A percentile compares a stretch with the other conserved stretches of the same genome.
These are phyloP conservation scores for Maudiozyma turicensis DNA, from an alignment of 805 yeast genomes.

Conservation along the genomic window DNA sequence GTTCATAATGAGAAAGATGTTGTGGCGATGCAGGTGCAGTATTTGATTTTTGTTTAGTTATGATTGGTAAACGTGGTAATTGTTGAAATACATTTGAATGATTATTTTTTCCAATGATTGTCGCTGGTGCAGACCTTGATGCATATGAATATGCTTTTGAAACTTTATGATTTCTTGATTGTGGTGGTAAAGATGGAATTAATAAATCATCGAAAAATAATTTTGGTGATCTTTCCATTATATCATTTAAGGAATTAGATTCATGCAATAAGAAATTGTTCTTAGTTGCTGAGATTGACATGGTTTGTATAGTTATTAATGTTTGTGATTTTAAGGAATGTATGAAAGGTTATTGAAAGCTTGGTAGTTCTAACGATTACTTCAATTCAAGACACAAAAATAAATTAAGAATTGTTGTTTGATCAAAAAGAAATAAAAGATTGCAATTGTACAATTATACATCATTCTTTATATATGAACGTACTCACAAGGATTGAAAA, in stretches of 20 bases:
- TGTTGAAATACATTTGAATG: not conserved
- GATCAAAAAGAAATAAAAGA: too few species aligned
- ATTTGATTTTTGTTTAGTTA: conserved; percentile 11
- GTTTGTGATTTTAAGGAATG: not conserved
- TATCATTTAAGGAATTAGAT: not conserved
- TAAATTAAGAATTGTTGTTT: too few species aligned
- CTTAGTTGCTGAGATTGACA: not conserved
- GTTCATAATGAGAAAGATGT: conserved; percentile 1
- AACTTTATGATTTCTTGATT: not conserved
- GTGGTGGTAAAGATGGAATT: conserved; percentile 11
- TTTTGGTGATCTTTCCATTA: not conserved
- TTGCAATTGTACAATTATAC: too few species aligned
- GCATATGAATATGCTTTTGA: conserved; percentile 2
- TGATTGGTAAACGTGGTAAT: not conserved
- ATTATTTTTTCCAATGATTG: not conserved
- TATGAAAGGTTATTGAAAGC: not conserved
- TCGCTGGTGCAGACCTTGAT: not conserved
- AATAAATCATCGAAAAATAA: conserved; percentile 17
- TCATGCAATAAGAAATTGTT: not conserved
- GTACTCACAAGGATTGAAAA: too few species aligned
- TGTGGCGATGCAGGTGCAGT: conserved; percentile 28
- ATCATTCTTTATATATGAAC: too few species aligned
- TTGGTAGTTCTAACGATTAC: too few species aligned
- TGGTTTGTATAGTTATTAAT: not conserved
- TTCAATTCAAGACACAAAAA: too few species aligned